Base-by-base conservation (phyloP, 371 early-diverging fungal genomes). In the Syncephalastrum contaminatum region DNA sequence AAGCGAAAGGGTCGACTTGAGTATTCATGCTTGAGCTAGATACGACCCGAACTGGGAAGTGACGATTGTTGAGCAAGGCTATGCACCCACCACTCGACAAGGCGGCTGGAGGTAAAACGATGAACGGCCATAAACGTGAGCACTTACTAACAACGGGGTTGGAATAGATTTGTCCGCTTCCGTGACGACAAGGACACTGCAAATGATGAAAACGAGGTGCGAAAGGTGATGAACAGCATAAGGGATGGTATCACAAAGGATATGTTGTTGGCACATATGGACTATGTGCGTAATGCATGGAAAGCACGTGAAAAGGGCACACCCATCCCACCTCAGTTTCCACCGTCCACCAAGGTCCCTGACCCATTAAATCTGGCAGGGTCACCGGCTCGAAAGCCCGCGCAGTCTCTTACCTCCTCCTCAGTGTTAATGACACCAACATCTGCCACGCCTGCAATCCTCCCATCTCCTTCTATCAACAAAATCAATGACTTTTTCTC, bases 171-270 rank as follows among this genome's bases (percentile, higher is more conserved):
- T 65, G 82, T 86, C 19, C 81, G 86, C 19, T 76, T 86, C 14
- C 73, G 91, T 16, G 77, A 73, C 16, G 92, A 92, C 64, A 89
- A 88, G 60, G 72, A 73, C n/a, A 79, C 75, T 18, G 85, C 87
- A 14, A 88, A 89, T 61, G 86, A 87, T 48, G 86, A 85, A 52
- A 66, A 59, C 20, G 75, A 76, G 0, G 82, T 84, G 4, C 72
- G 76, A 36, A 77, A 78, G 48, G 71, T 86, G 4, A 25, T 88
- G 13, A 61, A 78, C 14, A 73, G 73, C 51, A 71, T 87, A 18
- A 66, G 69, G 7, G 77, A 85, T 40, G 78, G 79, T 39, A 78
- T 90, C 5, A 74, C 80, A 15, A 75, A 70, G 44, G 77, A 76
- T 15, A 70, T 81, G 43, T 51, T 82, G 18, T 52, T 72, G 18